Base-by-base conservation (phyloP, 805 yeast genomes). In the Myxozyma monticola region DNA sequence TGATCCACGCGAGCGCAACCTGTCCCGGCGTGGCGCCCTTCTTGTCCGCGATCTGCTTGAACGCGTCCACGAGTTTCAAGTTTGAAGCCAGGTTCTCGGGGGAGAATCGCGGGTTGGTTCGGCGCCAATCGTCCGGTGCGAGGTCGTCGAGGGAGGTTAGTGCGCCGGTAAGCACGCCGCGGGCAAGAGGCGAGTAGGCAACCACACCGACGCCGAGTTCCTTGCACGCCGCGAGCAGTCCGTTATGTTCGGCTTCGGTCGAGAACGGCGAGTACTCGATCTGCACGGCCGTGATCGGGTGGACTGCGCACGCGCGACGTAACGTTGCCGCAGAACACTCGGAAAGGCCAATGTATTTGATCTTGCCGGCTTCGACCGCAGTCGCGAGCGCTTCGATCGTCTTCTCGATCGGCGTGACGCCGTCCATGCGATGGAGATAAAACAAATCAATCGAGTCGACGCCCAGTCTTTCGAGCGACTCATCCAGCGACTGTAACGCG, bases 151-250 rank as follows among this genome's bases (percentile, higher is more conserved):
- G 61, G 2, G 75, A 67, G 20, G 68, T 79, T 44, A 81, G 68
- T 34, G 61, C 54, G 48, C 93, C 95, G 2, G 91, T 83, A 47
- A 89, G 74, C 54, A 83, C 70, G 0, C 96, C 96, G 62, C 87
- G 76, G 9, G 88, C 84, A 48, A 89, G 73, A 26, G 96, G 96
- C 29, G 96, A 85, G 68, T 89, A 89, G 28, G 90, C 86, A 50
- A 87, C 72, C 28, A 87, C 71, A 14, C 91, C 84, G 49, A 89
- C 77, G 14, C 73, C n/a, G n/a, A n/a, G n/a, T n/a, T n/a, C n/a
- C n/a, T n/a, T n/a, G n/a, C n/a, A n/a, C n/a, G n/a, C n/a, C 73
- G 30, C 78, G 54, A 83, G 77, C 22, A 85, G 74, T 1, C 91
- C 96, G 65, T 85, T 80, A 2, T 65, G 50, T 37, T 80, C 62